Evolutionary conservation across 176 grass and related monocot genomes (phyloP).

Genomic region (Calamus simplicifolius): DNA sequence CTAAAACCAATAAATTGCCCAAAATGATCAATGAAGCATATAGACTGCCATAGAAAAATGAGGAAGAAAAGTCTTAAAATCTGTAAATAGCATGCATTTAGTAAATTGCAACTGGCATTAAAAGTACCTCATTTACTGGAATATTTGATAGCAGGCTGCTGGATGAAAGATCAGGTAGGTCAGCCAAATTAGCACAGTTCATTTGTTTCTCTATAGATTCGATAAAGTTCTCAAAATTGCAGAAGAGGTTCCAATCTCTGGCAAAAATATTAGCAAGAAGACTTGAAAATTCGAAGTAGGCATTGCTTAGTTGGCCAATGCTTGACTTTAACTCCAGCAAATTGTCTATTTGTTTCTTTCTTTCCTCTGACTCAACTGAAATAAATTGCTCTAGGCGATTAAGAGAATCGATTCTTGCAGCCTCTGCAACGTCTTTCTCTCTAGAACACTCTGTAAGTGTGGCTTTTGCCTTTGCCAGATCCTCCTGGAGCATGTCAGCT

Average conservation of each 20-base stretch:
- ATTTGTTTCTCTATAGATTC: slow-evolving; percentile 54
- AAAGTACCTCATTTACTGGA: slow-evolving; percentile 20
- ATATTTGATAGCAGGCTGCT: neutral
- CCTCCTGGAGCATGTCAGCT: slow-evolving; percentile 81
- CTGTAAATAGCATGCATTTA: no score
- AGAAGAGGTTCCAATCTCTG: slow-evolving; percentile 54
- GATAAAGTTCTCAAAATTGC: slow-evolving; percentile 59
- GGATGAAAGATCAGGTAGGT: slow-evolving; percentile 10
- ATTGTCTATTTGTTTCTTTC: slow-evolving; percentile 52
- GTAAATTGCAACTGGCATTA: neutral
- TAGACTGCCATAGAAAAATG: no score
- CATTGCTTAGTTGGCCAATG: slow-evolving; percentile 52
- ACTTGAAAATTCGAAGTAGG: slow-evolving; percentile 64
- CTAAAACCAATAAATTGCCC: no score
- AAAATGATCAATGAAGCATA: no score
- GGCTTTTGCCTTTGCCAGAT: slow-evolving; percentile 57
- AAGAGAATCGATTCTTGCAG: slow-evolving; percentile 58
- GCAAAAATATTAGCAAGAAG: slow-evolving; percentile 35
- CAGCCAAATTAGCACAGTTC: slow-evolving; percentile 23
- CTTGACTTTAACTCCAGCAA: slow-evolving; percentile 54
- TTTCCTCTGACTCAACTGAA: slow-evolving; percentile 35
- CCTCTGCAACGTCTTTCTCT: slow-evolving; percentile 38
- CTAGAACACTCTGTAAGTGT: slow-evolving; percentile 36
- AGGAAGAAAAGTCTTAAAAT: no score
- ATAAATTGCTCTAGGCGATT: slow-evolving; percentile 43